Conservation (phyloP, 2,329 filamentous ascomycete genomes). For the Cytospora piceae region DNA sequence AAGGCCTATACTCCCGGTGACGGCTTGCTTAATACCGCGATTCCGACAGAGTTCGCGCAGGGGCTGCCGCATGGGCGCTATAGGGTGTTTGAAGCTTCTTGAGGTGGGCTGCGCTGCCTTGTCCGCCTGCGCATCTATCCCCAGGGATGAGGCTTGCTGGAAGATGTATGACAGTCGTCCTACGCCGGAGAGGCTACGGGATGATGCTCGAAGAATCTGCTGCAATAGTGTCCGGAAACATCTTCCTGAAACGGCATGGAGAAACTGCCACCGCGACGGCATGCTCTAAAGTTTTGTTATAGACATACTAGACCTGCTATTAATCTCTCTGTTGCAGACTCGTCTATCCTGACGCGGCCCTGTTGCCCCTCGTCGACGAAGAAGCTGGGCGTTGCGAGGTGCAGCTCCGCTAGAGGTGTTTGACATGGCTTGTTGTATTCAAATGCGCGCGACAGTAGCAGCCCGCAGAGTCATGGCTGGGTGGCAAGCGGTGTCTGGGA, state of each 20-base stretch:
- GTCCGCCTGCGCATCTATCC: neutral
- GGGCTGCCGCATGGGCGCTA: neutral
- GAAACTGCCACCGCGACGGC: neutral
- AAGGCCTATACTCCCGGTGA: neutral
- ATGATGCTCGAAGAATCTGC: slow-evolving; percentile 16
- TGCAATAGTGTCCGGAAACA: slow-evolving; percentile 8
- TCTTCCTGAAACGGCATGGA: slow-evolving; percentile 13
- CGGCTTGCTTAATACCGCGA: neutral
- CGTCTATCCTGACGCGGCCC: slow-evolving; percentile 4
- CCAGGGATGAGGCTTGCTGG: slow-evolving; percentile 13
- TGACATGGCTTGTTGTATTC: neutral
- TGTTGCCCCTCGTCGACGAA: slow-evolving; percentile 4
- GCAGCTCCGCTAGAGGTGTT: neutral
- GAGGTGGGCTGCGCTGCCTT: neutral
- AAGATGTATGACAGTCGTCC: slow-evolving; percentile 7
- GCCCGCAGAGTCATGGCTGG: neutral
- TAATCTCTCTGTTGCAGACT: slow-evolving; percentile 21
- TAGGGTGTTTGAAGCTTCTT: slow-evolving; percentile 3
- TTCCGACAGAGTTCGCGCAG: neutral
- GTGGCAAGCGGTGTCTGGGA: slow-evolving; percentile 2
- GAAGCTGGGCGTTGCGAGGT: slow-evolving; percentile 5
- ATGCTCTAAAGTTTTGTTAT: neutral
- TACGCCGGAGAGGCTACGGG: slow-evolving; percentile 10
- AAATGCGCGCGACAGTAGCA: neutral
- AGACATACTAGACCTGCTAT: neutral